A percentile compares a stretch with the other conserved stretches of the same genome.
These are phyloP conservation scores for Claviceps fusiformis DNA, from an alignment of 2,329 filamentous ascomycete genomes.

Conservation along the genomic window DNA sequence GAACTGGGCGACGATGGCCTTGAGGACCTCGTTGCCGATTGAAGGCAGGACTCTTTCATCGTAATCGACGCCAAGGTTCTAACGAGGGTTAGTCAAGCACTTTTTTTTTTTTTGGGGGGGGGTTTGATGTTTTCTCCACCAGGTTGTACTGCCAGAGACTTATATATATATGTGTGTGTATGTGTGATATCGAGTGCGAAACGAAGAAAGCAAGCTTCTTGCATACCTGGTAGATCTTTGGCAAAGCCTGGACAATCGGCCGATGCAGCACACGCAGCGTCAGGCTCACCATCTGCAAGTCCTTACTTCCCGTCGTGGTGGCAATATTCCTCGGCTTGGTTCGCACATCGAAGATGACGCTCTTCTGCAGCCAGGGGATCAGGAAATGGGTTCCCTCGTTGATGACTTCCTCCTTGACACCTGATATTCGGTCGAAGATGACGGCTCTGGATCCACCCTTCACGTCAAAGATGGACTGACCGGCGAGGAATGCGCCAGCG, in stretches of 20 bases:
- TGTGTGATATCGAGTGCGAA: not conserved
- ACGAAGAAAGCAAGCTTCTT: not conserved
- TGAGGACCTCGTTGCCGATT: conserved; percentile 98
- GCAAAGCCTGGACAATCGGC: conserved; percentile 81
- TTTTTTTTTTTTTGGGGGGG: not conserved
- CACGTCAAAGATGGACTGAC: conserved; percentile 90
- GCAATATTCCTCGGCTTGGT: conserved; percentile 96
- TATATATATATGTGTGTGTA: too few relatives aligned
- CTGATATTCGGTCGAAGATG: conserved; percentile 88
- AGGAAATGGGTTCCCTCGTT: conserved; percentile 97
- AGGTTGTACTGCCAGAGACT: too few relatives aligned
- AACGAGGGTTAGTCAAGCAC: not conserved
- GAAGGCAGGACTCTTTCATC: conserved; percentile 96
- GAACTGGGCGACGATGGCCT: conserved; percentile 96
- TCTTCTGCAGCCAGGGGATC: conserved; percentile 87
- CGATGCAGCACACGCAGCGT: conserved; percentile 90
- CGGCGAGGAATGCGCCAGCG: conserved; percentile 51
- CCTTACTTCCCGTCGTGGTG: conserved; percentile 95
- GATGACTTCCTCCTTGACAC: conserved; percentile 84
- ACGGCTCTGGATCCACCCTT: conserved; percentile 88
- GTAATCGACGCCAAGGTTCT: conserved; percentile 97
- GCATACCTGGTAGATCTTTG: conserved; percentile 92
- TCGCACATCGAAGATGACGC: conserved; percentile 90
- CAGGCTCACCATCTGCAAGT: conserved; percentile 99
- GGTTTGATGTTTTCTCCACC: not conserved